phyloP scores from a whole-genome alignment of 2,329 filamentous ascomycete genomes.

The Penicillium sp. region DNA sequence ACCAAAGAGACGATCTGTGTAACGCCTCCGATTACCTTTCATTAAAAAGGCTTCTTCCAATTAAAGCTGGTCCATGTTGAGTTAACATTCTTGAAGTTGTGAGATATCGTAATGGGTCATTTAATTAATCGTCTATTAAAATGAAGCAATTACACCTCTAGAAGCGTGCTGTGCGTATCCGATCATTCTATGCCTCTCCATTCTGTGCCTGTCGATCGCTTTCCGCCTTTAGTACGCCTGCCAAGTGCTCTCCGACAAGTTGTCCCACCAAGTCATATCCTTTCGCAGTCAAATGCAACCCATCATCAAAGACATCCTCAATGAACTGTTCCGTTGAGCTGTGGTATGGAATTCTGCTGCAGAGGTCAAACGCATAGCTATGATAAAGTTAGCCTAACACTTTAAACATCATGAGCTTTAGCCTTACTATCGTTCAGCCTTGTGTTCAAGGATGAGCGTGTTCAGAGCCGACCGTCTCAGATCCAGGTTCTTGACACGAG shows the following conservation, averaged over 20 bases:
- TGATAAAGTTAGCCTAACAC: neutral
- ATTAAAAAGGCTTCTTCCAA: no score
- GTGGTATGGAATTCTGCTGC: conserved; percentile 55
- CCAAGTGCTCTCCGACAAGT: conserved; percentile 55
- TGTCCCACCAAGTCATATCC: conserved; percentile 65
- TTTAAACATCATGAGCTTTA: neutral
- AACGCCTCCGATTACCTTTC: no score
- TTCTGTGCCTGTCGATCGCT: conserved; percentile 1
- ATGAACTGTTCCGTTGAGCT: conserved; percentile 49
- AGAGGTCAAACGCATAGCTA: conserved; percentile 60
- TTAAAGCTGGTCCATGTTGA: no score
- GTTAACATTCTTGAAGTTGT: no score
- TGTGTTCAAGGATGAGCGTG: conserved; percentile 51
- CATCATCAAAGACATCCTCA: conserved; percentile 60
- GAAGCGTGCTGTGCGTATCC: no score
- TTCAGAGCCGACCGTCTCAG: conserved; percentile 52
- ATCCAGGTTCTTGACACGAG: conserved; percentile 29
- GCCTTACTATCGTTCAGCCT: conserved; percentile 55
- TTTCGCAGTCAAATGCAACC: conserved; percentile 56
- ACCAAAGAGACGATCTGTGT: no score
- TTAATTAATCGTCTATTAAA: no score
- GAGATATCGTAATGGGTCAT: no score
- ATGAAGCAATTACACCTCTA: no score
- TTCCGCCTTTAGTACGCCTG: neutral
- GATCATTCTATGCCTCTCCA: conserved; percentile 25